phyloP scores from a whole-genome alignment of 306 rosid genomes.

The Prosopis cineraria region DNA sequence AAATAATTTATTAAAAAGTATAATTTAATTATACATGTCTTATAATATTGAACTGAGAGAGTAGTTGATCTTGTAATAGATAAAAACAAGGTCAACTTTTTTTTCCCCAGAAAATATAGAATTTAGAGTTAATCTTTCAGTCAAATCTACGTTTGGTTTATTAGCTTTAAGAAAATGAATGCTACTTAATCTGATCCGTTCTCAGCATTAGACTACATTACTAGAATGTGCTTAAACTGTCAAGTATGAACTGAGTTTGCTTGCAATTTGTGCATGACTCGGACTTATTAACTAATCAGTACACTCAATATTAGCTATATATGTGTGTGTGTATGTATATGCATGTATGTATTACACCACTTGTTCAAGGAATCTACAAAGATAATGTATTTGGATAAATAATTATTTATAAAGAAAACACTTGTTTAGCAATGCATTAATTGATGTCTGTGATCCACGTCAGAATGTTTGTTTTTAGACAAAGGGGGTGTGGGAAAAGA shows the following conservation, averaged over 20 bases:
- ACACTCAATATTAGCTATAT: background rate
- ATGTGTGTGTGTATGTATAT: no score
- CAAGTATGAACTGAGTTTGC: background rate
- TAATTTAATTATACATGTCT: no score
- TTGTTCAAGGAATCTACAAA: background rate
- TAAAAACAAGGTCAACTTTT: no score
- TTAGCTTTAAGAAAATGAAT: background rate
- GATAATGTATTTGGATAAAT: background rate
- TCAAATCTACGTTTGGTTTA: background rate
- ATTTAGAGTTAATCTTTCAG: no score
- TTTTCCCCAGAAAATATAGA: no score
- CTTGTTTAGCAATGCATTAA: background rate
- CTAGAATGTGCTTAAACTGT: background rate
- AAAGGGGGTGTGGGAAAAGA: background rate
- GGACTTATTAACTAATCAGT: background rate
- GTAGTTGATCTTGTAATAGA: no score
- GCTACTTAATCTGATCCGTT: background rate
- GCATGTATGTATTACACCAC: background rate
- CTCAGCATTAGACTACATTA: background rate
- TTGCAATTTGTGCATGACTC: background rate
- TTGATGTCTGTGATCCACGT: conserved; percentile 1
- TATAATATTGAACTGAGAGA: no score
- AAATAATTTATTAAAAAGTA: no score
- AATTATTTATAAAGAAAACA: background rate
- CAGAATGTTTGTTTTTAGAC: background rate